Evolutionary conservation across 352 stramenopile species (phyloP).

Genomic region (Pythium brachiatum): DNA sequence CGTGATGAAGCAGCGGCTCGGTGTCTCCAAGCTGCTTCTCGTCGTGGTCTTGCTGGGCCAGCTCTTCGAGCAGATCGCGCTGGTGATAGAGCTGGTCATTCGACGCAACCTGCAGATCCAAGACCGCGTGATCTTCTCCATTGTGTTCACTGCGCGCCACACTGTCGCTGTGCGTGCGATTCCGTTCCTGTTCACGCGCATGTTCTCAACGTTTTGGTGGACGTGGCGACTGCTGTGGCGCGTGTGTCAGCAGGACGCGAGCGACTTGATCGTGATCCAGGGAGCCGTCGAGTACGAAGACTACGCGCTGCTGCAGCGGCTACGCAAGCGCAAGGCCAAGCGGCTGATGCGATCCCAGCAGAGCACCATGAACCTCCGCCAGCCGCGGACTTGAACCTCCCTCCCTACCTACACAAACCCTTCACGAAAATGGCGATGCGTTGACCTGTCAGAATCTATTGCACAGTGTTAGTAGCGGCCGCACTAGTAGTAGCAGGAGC

Average conservation of each 20-base stretch:
- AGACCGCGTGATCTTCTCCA: background rate
- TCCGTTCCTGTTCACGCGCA: slow-evolving; percentile 21
- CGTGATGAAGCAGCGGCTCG: slow-evolving; percentile 14
- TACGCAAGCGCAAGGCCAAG: background rate
- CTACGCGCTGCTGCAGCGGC: background rate
- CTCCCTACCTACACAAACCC: background rate
- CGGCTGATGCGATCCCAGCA: background rate
- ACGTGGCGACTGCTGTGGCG: slow-evolving; percentile 22
- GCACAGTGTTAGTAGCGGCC: background rate
- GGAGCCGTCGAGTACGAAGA: slow-evolving; percentile 20
- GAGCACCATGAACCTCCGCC: background rate
- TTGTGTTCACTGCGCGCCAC: background rate
- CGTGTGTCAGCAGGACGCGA: background rate
- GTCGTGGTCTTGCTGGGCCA: background rate
- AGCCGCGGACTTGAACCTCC: background rate
- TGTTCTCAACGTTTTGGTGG: slow-evolving; percentile 14
- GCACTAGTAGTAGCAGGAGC: background rate
- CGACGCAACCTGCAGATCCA: slow-evolving; percentile 13
- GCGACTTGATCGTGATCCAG: slow-evolving; percentile 24
- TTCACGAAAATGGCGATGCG: background rate
- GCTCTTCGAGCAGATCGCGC: background rate
- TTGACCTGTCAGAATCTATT: slow-evolving; percentile 1
- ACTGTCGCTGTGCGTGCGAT: slow-evolving; percentile 1
- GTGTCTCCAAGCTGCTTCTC: background rate
- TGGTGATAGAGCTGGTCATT: slow-evolving; percentile 8